A percentile compares a stretch with the other conserved stretches of the same genome.
phyloP scores from a whole-genome alignment of 345 rosid genomes.

The Psidium guajava region DNA sequence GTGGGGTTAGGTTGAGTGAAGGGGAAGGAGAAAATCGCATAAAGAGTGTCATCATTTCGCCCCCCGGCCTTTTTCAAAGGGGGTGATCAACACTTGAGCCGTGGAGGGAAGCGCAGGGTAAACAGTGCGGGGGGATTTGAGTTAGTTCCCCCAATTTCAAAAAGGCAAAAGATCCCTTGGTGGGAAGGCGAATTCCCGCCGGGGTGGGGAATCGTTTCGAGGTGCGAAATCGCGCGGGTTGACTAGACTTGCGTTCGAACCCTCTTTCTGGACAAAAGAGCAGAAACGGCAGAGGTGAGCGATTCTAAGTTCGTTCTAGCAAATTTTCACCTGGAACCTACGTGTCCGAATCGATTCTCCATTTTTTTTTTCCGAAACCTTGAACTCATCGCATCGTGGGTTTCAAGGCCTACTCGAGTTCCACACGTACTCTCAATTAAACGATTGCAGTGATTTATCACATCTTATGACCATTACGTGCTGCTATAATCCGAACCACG shows the following conservation, averaged over 20 bases:
- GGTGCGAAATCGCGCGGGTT: background rate
- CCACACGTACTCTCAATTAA: no score
- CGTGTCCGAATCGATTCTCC: no score
- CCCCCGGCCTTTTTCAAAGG: background rate
- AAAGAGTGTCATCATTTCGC: background rate
- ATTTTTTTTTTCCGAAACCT: no score
- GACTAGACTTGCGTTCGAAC: fast-evolving
- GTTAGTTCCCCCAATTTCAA: background rate
- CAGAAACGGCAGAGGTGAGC: no score
- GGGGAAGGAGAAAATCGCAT: background rate
- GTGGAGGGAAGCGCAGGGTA: background rate
- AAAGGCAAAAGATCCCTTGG: background rate
- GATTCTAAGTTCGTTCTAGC: no score
- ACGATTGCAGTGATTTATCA: no score
- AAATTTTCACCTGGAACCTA: no score
- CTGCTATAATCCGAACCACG: no score
- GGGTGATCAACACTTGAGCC: background rate
- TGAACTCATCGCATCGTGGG: no score
- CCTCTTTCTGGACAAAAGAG: background rate
- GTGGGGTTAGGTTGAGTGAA: background rate
- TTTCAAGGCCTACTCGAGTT: no score
- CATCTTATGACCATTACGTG: no score
- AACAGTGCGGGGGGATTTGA: background rate
- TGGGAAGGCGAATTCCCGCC: background rate
- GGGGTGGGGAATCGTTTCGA: background rate